Evolutionary conservation across 2,329 filamentous ascomycete genomes (phyloP).

Genomic region (Metarhizium humberi): DNA sequence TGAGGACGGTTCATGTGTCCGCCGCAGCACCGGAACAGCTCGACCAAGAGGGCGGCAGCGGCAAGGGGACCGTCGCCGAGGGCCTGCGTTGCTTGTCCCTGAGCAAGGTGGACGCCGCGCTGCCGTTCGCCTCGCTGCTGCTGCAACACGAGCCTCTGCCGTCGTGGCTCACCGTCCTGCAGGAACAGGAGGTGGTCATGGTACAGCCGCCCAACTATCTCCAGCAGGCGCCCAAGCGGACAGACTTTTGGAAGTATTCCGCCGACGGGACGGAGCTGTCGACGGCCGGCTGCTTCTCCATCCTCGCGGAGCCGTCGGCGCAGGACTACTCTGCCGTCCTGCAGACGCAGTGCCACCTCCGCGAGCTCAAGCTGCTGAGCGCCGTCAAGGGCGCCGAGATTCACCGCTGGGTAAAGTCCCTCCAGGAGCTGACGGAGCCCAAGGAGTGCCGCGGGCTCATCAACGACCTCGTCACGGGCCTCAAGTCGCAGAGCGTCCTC

Average conservation of each 20-base stretch:
- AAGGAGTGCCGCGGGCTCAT: constrained; percentile 14
- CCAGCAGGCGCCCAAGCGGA: constrained; percentile 12
- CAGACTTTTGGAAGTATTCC: constrained; percentile 22
- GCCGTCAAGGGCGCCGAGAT: constrained; percentile 17
- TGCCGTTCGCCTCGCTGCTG: not conserved
- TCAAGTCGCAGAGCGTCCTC: constrained; percentile 14
- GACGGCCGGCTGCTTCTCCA: constrained; percentile 19
- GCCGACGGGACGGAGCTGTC: constrained; percentile 18
- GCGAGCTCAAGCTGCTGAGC: constrained; percentile 22
- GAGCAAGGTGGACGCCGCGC: not conserved
- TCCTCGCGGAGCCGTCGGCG: constrained; percentile 17
- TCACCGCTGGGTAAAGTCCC: constrained; percentile 15
- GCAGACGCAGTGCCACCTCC: constrained; percentile 20
- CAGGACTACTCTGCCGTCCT: constrained; percentile 21
- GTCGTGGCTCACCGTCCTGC: constrained; percentile 2
- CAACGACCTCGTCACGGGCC: constrained; percentile 17
- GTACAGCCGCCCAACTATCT: constrained; percentile 15
- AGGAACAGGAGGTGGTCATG: constrained; percentile 8
- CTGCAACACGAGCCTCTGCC: not conserved
- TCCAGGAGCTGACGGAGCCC: constrained; percentile 11
- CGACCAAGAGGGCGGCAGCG: not conserved
- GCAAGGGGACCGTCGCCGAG: not conserved
- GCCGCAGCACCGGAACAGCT: not conserved
- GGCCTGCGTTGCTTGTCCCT: not conserved
- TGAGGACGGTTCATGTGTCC: constrained; percentile 5